A percentile compares a stretch with the other conserved stretches of the same genome.
These are phyloP conservation scores for Kurtzmaniella cleridarum DNA, from an alignment of 805 yeast species.

Conservation along the genomic window DNA sequence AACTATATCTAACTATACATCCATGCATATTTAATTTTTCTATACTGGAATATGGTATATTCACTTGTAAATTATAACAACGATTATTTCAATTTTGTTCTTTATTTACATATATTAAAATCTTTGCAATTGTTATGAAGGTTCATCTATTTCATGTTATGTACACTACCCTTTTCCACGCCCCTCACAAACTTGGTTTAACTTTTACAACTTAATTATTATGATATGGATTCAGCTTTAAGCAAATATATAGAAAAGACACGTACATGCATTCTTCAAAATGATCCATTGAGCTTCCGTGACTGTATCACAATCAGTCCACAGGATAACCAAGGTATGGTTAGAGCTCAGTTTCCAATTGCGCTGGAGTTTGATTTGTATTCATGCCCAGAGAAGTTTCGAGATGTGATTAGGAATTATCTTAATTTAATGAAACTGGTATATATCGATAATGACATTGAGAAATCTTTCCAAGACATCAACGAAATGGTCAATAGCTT, in stretches of 20 bases:
- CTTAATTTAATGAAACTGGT: conserved; percentile 31
- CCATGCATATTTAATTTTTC: too few relatives aligned
- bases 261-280: neutral
- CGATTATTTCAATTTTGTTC: too few relatives aligned
- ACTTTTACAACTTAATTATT: neutral
- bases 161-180: too few relatives aligned
- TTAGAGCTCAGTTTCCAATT: conserved; percentile 25
- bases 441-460: conserved; percentile 27
- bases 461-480: conserved; percentile 25
- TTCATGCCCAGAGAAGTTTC: conserved; percentile 31
- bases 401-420: conserved; percentile 26
- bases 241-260: neutral
- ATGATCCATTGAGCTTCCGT: conserved; percentile 1
- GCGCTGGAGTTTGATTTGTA: conserved; percentile 39
- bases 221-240: conserved; percentile 2
- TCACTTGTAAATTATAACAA: too few relatives aligned
- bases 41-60: too few relatives aligned
- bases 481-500: conserved; percentile 40
- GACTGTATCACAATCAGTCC: conserved; percentile 32
- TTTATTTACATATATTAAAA: too few relatives aligned
- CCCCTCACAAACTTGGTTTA: too few relatives aligned
- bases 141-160: too few relatives aligned
- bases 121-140: too few relatives aligned
- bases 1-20: too few relatives aligned
- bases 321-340: conserved; percentile 21